phyloP scores from a whole-genome alignment of 169 alveolate genomes.

The Cryptosporidium sp. region DNA sequence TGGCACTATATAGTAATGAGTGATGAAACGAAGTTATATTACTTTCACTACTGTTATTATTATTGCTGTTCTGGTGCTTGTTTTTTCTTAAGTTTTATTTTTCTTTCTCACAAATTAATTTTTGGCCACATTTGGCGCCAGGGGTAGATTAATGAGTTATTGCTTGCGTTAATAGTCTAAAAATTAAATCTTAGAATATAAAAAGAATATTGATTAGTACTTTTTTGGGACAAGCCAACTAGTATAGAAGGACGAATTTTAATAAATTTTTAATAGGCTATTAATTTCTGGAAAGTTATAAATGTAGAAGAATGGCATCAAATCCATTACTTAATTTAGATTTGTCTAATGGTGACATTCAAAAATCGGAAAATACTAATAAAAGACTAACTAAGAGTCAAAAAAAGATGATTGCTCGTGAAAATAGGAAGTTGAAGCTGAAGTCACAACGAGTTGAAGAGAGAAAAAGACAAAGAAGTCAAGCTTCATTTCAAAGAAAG shows the following conservation, averaged over 20 bases:
- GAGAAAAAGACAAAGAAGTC: constrained; percentile 62
- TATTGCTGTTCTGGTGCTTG: neutral
- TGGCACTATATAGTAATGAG: too few species aligned
- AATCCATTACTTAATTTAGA: neutral
- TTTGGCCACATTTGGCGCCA: neutral
- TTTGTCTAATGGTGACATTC: constrained; percentile 11
- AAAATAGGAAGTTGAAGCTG: constrained; percentile 65
- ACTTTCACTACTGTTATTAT: neutral
- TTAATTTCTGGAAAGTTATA: neutral
- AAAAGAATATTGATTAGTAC: neutral
- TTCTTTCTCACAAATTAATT: neutral
- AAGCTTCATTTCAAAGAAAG: constrained; percentile 75
- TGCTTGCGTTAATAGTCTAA: neutral
- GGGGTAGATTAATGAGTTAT: too few species aligned
- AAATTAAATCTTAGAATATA: neutral
- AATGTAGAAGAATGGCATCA: neutral
- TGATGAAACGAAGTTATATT: too few species aligned
- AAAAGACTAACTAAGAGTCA: constrained; percentile 60
- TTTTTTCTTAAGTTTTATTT: too few species aligned
- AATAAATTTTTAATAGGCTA: neutral
- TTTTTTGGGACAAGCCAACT: neutral
- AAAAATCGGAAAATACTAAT: neutral
- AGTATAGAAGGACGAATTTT: neutral
- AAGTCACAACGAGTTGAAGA: constrained; percentile 52
- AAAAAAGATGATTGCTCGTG: constrained; percentile 72